A percentile compares a stretch with the other conserved stretches of the same genome.
Conservation (phyloP, 225 moss, liverwort and hornwort species). For the Asterella californica region DNA sequence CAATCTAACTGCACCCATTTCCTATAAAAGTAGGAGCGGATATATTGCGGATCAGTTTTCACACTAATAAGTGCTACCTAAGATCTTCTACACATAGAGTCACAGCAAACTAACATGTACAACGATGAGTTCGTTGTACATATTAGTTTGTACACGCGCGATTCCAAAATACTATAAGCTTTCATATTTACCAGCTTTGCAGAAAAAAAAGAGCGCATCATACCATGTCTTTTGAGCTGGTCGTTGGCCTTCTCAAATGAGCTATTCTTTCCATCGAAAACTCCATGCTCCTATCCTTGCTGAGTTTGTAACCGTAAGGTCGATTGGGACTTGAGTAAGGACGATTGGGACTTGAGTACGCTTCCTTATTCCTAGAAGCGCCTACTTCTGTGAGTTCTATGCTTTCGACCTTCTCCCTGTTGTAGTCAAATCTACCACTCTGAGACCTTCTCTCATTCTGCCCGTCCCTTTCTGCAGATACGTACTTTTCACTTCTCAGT, state of each 20-base stretch:
- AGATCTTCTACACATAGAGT: too few relatives aligned
- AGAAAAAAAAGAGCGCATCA: background rate
- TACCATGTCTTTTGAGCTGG: constrained; percentile 52
- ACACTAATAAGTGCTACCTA: background rate
- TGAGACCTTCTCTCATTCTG: constrained; percentile 43
- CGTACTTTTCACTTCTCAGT: constrained; percentile 57
- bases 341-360: constrained; percentile 51
- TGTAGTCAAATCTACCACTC: constrained; percentile 48
- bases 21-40: constrained; percentile 36
- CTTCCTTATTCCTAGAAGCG: constrained; percentile 37
- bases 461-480: constrained; percentile 20
- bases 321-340: constrained; percentile 51
- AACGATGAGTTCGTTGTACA: too few relatives aligned
- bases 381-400: constrained; percentile 44
- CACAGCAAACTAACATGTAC: too few relatives aligned
- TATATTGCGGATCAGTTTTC: background rate
- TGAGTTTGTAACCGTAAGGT: constrained; percentile 49
- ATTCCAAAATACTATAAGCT: background rate
- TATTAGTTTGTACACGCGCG: too few relatives aligned
- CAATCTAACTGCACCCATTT: constrained; percentile 65
- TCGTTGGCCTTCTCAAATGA: constrained; percentile 57
- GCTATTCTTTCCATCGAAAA: constrained; percentile 42
- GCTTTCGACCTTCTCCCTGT: constrained; percentile 38
- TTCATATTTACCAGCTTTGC: background rate
- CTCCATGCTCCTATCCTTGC: constrained; percentile 58